Percentiles rank a stretch among this genome's conserved stretches.
These are phyloP conservation scores for Rhynchosporium graminicola DNA, from an alignment of 2,329 filamentous ascomycete species.

Conservation along the genomic window DNA sequence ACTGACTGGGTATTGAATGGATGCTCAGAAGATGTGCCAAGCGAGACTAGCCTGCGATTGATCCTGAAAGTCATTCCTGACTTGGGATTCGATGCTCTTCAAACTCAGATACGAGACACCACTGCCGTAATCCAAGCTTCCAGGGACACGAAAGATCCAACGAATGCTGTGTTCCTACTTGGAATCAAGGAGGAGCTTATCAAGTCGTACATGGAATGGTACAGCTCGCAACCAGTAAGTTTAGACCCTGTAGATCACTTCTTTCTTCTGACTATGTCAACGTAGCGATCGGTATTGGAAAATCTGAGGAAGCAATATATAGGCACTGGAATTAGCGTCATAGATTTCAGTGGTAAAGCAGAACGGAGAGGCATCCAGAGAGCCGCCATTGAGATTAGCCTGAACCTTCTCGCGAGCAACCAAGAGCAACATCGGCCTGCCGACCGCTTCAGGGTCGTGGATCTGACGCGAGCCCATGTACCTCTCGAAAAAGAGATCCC, in stretches of 20 bases:
- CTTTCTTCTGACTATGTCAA: neutral
- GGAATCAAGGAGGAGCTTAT: slow-evolving; percentile 18
- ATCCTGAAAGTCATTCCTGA: neutral
- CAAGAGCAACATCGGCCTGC: slow-evolving; percentile 37
- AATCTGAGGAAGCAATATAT: slow-evolving; percentile 2
- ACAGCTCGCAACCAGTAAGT: slow-evolving; percentile 15
- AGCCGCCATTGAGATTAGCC: slow-evolving; percentile 35
- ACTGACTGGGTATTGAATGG: neutral
- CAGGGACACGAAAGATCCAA: neutral
- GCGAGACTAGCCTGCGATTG: neutral
- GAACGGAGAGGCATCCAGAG: slow-evolving; percentile 35
- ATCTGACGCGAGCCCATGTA: slow-evolving; percentile 20
- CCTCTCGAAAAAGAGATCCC: slow-evolving; percentile 28
- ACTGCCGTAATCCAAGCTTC: neutral
- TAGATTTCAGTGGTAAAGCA: slow-evolving; percentile 34
- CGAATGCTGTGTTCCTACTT: neutral
- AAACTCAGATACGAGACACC: slow-evolving; percentile 1
- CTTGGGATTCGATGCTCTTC: neutral
- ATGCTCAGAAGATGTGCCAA: neutral
- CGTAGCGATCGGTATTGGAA: slow-evolving; percentile 3
- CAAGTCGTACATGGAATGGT: slow-evolving; percentile 14
- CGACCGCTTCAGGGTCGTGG: slow-evolving; percentile 33
- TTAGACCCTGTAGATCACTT: neutral
- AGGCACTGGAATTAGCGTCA: neutral
- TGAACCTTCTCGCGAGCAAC: slow-evolving; percentile 36